Conservation (phyloP, 805 yeast species). For the Groenewaldozyma salmanticensis region DNA sequence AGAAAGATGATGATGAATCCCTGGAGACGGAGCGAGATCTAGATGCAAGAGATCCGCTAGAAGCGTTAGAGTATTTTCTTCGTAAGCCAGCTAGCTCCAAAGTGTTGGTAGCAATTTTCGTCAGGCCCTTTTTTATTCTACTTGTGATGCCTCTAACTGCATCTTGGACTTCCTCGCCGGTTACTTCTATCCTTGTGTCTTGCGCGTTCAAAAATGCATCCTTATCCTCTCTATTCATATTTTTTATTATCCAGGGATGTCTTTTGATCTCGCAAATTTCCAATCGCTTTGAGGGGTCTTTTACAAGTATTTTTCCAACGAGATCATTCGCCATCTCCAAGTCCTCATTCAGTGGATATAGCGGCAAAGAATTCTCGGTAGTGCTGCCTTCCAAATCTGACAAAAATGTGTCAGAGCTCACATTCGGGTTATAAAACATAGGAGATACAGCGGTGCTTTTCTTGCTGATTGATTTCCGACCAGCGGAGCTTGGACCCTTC, state of each 20-base stretch:
- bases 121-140: constrained; percentile 43
- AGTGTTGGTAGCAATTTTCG: constrained; percentile 27
- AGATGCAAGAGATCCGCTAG: constrained; percentile 4
- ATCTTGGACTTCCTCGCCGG: constrained; percentile 57
- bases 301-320: constrained; percentile 49
- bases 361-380: background rate
- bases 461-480: background rate
- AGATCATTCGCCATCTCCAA: constrained; percentile 40
- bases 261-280: constrained; percentile 61
- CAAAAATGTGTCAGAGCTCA: background rate
- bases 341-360: constrained; percentile 15
- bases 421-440: constrained; percentile 2
- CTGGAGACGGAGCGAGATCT: constrained; percentile 1
- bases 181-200: constrained; percentile 42
- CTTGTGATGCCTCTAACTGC: constrained; percentile 80
- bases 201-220: constrained; percentile 22
- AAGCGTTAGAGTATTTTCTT: constrained; percentile 13
- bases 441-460: background rate
- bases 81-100: constrained; percentile 23
- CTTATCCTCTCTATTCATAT: constrained; percentile 24
- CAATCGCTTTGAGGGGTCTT: constrained; percentile 59
- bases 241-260: constrained; percentile 59
- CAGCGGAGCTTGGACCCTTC: background rate
- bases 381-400: background rate
- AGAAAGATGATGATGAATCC: background rate